Percentiles rank a stretch among this genome's conserved stretches.
Evolutionary conservation across 73 alveolate species (phyloP).

Genomic region (Paramecium biaurelia): DNA sequence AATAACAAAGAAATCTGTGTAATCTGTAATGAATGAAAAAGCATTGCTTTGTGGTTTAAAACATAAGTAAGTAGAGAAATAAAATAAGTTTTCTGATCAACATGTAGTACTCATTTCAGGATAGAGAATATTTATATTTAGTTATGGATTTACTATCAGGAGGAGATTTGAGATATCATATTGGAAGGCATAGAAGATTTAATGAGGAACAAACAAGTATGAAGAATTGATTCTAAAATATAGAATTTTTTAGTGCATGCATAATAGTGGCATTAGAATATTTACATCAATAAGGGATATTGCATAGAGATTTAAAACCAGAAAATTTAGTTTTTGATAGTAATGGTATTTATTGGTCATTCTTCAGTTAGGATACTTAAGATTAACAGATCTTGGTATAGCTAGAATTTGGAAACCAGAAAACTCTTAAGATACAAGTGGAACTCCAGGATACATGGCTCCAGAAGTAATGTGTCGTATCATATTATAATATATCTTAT

Average conservation of each 20-base stretch:
- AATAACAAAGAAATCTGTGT: slow-evolving; percentile 72
- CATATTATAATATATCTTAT: neutral
- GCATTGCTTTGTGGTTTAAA: slow-evolving; percentile 67
- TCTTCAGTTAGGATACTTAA: slow-evolving; percentile 77
- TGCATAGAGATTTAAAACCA: slow-evolving; percentile 97
- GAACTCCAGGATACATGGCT: slow-evolving; percentile 98
- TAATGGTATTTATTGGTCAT: neutral
- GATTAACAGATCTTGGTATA: slow-evolving; percentile 94
- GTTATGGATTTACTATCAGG: slow-evolving; percentile 93
- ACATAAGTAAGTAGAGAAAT: slow-evolving; percentile 65
- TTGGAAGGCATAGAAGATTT: slow-evolving; percentile 81
- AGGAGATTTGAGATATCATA: slow-evolving; percentile 95
- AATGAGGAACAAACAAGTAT: slow-evolving; percentile 90
- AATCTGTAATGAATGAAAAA: slow-evolving; percentile 79
- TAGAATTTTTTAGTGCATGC: slow-evolving; percentile 91
- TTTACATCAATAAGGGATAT: slow-evolving; percentile 86
- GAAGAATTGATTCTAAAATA: neutral
- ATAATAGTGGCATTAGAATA: slow-evolving; percentile 92
- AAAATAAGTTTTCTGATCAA: slow-evolving; percentile 80
- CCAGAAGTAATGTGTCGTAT: slow-evolving; percentile 76
- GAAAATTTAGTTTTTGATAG: slow-evolving; percentile 93
- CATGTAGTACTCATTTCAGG: slow-evolving; percentile 94
- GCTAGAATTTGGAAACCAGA: slow-evolving; percentile 85
- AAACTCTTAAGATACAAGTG: slow-evolving; percentile 94
- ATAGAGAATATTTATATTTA: slow-evolving; percentile 88